Base-by-base conservation (phyloP, 2,329 filamentous ascomycete species). In the Triangularia verruculosa region DNA sequence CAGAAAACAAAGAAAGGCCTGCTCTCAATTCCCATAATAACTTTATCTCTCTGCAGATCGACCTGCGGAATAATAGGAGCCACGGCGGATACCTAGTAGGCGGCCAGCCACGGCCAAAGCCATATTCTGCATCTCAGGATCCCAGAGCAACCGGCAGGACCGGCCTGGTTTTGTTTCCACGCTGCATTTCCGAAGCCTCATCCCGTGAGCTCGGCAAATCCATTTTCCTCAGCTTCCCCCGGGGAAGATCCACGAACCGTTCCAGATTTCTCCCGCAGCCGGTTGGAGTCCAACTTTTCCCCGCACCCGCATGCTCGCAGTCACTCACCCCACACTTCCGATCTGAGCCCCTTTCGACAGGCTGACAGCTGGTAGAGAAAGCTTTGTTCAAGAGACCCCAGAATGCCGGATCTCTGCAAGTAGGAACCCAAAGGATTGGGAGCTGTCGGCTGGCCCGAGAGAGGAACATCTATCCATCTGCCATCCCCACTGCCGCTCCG, bases 201-300 rank as follows among this genome's bases (percentile, higher is more conserved):
- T n/a, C 7, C n/a, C 39, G 39, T 17, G 39, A 47, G 15, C 24
- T 27, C 68, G 68, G 68, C 66, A 68, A 67, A 70, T 70, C 59
- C 62, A 69, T 70, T 69, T 70, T 67, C 67, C 68, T 61, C 56
- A 11, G 24, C 8, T 53, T 65, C 63, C 64, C n/a, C 61, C 32
- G 20, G 20, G 52, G 25, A 17, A n/a, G 43, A 55, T 55, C 62
- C 54, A 57, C 51, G 56, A 30, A 24, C 24, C 51, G 20, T n/a
- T 54, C 25, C 51, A 25, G 51, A 54, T 15, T 54, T 54, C 51
- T 54, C 51, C 51, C 51, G 51, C 51, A 54, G 25, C 51, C 20
- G 51, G 12, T n/a, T 25, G 51, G 51, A 54, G 51, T 13, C 39
- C n/a, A 47, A 54, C 2, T 47, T 59, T 69, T 69, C 66, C 68